phyloP scores from a whole-genome alignment of 106 monocot species.

The Iris macrosiphon region DNA sequence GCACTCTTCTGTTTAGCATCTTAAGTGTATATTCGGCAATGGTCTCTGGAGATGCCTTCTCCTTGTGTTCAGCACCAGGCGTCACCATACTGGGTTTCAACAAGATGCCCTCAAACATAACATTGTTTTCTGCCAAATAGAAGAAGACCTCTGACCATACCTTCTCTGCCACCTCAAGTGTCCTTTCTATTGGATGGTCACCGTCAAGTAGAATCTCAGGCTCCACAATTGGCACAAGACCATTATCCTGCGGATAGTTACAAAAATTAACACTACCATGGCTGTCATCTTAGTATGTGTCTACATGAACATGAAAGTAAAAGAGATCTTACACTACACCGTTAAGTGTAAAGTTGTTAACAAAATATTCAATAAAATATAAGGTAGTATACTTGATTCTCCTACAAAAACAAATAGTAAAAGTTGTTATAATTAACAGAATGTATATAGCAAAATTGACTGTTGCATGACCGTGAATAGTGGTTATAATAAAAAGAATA shows the following conservation, averaged over 20 bases:
- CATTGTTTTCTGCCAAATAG: conserved; percentile 77
- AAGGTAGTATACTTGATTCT: too few relatives aligned
- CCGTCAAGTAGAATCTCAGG: conserved; percentile 93
- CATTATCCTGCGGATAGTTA: conserved; percentile 78
- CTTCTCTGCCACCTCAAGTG: conserved; percentile 77
- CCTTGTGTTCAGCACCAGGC: conserved; percentile 83
- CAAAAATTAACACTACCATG: too few relatives aligned
- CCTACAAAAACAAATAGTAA: too few relatives aligned
- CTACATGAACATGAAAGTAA: too few relatives aligned
- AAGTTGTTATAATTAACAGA: too few relatives aligned
- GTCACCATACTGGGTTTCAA: conserved; percentile 95
- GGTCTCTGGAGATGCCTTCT: conserved; percentile 65
- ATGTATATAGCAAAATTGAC: too few relatives aligned
- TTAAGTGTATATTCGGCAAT: conserved; percentile 64
- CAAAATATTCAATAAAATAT: too few relatives aligned
- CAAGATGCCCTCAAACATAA: conserved; percentile 75
- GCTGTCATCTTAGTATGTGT: too few relatives aligned
- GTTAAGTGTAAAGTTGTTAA: too few relatives aligned
- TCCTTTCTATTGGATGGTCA: conserved; percentile 74
- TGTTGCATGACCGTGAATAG: too few relatives aligned
- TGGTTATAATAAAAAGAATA: too few relatives aligned
- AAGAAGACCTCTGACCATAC: conserved; percentile 87
- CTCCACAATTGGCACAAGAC: conserved; percentile 89
- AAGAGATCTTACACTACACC: too few relatives aligned
- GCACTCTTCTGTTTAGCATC: conserved; percentile 64